Base-by-base conservation (phyloP, 139 green algal species). In the Raphidocelis subcapitata region DNA sequence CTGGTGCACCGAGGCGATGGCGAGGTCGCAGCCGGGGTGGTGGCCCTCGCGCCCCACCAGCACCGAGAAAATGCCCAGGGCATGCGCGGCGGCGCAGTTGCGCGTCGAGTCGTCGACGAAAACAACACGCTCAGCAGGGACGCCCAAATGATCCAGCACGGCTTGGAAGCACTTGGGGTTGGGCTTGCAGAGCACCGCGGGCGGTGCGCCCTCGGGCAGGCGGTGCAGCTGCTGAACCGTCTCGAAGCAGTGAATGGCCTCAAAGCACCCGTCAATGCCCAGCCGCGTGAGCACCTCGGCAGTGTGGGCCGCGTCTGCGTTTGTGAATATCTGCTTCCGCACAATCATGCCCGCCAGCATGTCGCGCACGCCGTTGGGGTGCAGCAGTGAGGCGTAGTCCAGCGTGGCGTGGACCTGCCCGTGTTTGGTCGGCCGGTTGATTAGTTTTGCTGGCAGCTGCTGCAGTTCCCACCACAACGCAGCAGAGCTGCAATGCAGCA, bases 271-370 rank as follows among this genome's bases (percentile, higher is more conserved):
- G 0, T 54, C 44, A 5, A 97, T 74, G 62, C 92, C 92, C 69
- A 97, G 69, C 2, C 86, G 74, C 1, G 65, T 59, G 46, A 97
- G 77, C 67, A 84, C 93, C 2, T 69, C 74, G 23, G 86, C 72
- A 21, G 91, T 82, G 44, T 97, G 92, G 63, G 69, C 72, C 0
- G 51, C 36, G 70, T 97, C 90, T 4, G 91, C 92, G 62, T 97
- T 97, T 5, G 92, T 97, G 63, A 97, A 90, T 14, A 97, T 82
- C 62, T 85, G 90, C 72, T 91, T 88, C 35, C 85, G 81, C 35
- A 88, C n/a, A 24, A 60, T 49, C n/a, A 92, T 82, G 32, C 62
- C 74, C n/a, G 36, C 14, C 20, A 75, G 8, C 15, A 65, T 28
- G 56, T 76, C 41, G 10, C 75, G 62, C 69, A 75, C 51, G 1